A percentile compares a stretch with the other conserved stretches of the same genome.
Conservation (phyloP, 257 asterid genomes). For the Lavandula angustifolia region DNA sequence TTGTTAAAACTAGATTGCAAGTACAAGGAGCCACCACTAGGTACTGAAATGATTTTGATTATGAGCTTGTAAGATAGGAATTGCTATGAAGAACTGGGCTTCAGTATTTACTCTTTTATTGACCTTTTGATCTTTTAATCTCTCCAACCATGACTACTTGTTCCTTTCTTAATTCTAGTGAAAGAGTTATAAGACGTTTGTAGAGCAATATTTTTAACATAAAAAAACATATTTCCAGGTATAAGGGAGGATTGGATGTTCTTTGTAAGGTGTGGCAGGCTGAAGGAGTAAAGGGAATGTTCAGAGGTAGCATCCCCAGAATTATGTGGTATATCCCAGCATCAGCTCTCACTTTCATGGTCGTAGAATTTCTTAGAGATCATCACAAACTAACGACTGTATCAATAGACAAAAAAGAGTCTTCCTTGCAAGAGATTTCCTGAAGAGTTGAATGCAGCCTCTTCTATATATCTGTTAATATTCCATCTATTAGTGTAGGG, state of each 20-base stretch:
- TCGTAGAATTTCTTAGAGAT: constrained; percentile 71
- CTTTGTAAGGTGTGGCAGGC: constrained; percentile 64
- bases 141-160: neutral
- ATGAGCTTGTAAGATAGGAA: neutral
- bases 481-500: constrained; percentile 13
- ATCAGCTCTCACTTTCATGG: constrained; percentile 88
- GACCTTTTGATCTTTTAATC: constrained; percentile 4
- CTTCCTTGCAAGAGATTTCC: constrained; percentile 57
- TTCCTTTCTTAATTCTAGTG: neutral
- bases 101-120: neutral
- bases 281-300: constrained; percentile 70
- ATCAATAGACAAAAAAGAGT: constrained; percentile 55
- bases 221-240: constrained; percentile 43
- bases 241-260: constrained; percentile 70
- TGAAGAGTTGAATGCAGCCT: constrained; percentile 27
- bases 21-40: constrained; percentile 65
- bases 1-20: constrained; percentile 80
- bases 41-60: constrained; percentile 33
- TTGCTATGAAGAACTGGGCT: neutral
- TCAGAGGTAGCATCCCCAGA: constrained; percentile 76
- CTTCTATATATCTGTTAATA: neutral
- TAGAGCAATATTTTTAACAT: constrained; percentile 6
- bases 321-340: constrained; percentile 79
- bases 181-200: neutral
- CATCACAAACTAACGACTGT: constrained; percentile 49